Evolutionary conservation across 495 filamentous ascomycete species (phyloP), one percentile per base, ranked within the genome.

Genomic region (Entonaema liquescens): DNA sequence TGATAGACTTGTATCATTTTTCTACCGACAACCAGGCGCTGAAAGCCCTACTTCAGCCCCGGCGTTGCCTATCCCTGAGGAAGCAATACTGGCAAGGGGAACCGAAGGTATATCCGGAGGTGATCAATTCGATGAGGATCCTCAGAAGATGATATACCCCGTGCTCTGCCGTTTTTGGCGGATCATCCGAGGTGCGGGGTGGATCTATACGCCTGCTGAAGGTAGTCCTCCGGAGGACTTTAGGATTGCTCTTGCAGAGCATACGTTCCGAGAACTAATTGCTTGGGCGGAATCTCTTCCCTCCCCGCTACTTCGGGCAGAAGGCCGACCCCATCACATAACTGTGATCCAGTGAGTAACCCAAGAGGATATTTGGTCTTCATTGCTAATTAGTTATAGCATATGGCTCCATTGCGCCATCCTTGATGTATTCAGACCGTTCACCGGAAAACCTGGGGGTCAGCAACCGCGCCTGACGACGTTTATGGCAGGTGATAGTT

Each of bases 401-500:
- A 76, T 78, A 38, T 76, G 70, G 71, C 57, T 74, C 13, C 76
- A 78, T 42, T 57, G 60, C 35, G 69, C 70, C 7, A 67, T 78
- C 28, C 61, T 74, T 5, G 71, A 76, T 29, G 57, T 76, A 35
- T 75, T 70, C 52, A 67, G 70, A 53, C 71, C 67, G 9, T 75
- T 78, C 40, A 36, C 73, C 21, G 56, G 28, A 17, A 35, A 42
- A 6, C 15, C 53, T 5, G 44, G 3, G 9, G 29, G 9, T 12
- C 19, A 50, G 26, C 21, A 23, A 17, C 42, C 66, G 2, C 68
- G 57, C 1, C 40, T 78, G 9, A 57, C 38, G 28, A 74, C 74
- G 0, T 74, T 78, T 35, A 44, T 56, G 2, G 64, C 74, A 0
- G 13, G 12, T 0, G 58, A 66, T n/a, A 63, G 67, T 61, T 65